phyloP scores from a whole-genome alignment of 257 asterid genomes.

The Solanum gracilifrons region DNA sequence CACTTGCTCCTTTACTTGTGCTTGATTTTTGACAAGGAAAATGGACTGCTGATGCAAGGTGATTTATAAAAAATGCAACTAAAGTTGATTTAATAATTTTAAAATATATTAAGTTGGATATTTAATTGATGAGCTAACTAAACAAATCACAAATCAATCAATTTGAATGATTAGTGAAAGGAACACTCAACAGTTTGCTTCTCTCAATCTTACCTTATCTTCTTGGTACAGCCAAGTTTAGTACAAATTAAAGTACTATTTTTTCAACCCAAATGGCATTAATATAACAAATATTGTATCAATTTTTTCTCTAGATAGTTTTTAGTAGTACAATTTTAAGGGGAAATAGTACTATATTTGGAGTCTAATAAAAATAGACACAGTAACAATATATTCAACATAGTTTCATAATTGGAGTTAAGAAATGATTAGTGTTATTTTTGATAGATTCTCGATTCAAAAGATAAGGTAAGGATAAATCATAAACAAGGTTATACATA shows the following conservation, averaged over 20 bases:
- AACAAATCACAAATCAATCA: background rate
- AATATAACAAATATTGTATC: background rate
- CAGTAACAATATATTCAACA: too few relatives aligned
- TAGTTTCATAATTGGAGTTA: too few relatives aligned
- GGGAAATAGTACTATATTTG: background rate
- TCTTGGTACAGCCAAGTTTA: background rate
- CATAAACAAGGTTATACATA: background rate
- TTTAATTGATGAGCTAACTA: background rate
- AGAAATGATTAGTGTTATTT: background rate
- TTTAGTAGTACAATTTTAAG: background rate
- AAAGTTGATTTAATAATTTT: background rate
- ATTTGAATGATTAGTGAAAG: background rate
- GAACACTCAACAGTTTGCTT: background rate
- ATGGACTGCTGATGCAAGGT: background rate
- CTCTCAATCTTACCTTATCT: background rate
- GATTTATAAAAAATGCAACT: background rate
- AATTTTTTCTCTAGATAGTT: background rate
- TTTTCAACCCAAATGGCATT: background rate
- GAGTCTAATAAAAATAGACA: background rate
- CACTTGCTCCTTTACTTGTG: background rate
- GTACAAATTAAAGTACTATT: background rate
- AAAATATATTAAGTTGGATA: background rate
- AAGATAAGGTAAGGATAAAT: background rate
- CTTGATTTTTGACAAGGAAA: background rate
- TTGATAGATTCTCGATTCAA: background rate